Percentiles rank a stretch among this genome's conserved stretches.
Evolutionary conservation across 768 basidiomycete genomes (phyloP).

Genomic region (Rhodocollybia butyracea): DNA sequence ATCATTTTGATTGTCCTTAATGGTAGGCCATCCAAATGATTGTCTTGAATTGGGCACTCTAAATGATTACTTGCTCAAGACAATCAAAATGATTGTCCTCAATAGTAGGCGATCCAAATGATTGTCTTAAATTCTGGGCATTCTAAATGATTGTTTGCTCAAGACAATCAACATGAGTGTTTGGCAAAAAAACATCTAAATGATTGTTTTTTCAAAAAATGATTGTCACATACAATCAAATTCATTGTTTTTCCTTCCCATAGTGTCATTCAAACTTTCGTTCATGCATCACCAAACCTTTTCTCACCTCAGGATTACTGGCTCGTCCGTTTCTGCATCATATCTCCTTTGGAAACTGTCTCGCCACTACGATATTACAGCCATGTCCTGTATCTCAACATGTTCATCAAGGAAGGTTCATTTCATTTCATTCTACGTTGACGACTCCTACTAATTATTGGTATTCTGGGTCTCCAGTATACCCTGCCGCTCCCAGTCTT

Average conservation of each 20-base stretch:
- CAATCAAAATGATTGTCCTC: too few relatives aligned
- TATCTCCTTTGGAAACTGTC: constrained; percentile 81
- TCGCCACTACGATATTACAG: constrained; percentile 65
- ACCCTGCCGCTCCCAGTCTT: constrained; percentile 66
- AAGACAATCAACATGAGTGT: too few relatives aligned
- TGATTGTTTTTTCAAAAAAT: too few relatives aligned
- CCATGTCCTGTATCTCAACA: constrained; percentile 59
- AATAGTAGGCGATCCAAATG: too few relatives aligned
- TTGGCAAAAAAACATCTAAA: too few relatives aligned
- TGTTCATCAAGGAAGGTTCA: constrained; percentile 64
- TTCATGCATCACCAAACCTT: not conserved
- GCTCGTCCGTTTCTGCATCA: constrained; percentile 66
- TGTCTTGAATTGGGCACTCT: too few relatives aligned
- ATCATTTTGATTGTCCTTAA: too few relatives aligned
- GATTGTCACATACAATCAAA: constrained; percentile 59
- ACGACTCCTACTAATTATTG: constrained; percentile 3
- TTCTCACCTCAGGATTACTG: constrained; percentile 57
- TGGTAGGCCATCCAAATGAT: too few relatives aligned
- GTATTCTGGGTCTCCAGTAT: constrained; percentile 56
- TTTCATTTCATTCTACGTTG: constrained; percentile 7
- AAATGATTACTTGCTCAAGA: too few relatives aligned
- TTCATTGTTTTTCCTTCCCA: constrained; percentile 67
- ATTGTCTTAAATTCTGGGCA: too few relatives aligned
- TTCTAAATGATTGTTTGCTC: too few relatives aligned
- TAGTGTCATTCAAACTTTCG: constrained; percentile 26